These are phyloP conservation scores for Crithidia mellificae DNA, from an alignment of 208 protist species.

Conservation along the genomic window DNA sequence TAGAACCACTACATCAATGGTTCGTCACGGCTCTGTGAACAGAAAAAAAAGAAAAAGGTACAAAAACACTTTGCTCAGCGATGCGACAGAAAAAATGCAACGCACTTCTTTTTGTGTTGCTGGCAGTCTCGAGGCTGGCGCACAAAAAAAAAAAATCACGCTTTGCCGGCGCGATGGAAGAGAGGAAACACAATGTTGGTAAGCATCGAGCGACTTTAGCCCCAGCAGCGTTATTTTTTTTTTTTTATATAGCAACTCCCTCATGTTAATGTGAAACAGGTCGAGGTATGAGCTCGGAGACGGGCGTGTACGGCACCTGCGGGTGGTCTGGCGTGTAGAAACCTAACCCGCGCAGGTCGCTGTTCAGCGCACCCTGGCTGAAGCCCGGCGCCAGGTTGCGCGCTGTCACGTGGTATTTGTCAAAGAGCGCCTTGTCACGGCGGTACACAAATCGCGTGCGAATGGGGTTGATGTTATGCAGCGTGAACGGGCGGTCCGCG, in stretches of 20 bases:
- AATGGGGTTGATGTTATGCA: slow-evolving; percentile 69
- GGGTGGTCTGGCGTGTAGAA: slow-evolving; percentile 88
- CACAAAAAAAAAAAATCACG: no score
- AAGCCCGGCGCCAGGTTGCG: slow-evolving; percentile 83
- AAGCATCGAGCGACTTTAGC: no score
- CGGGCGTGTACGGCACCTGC: slow-evolving; percentile 63
- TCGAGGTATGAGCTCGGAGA: slow-evolving; percentile 7
- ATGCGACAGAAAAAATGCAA: no score
- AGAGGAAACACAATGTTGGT: no score
- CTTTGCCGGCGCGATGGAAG: no score
- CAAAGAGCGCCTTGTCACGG: slow-evolving; percentile 85
- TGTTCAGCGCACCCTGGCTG: slow-evolving; percentile 68
- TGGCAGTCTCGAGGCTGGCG: no score
- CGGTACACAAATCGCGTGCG: slow-evolving; percentile 83
- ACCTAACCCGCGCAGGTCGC: slow-evolving; percentile 80
- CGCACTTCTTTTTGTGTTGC: no score
- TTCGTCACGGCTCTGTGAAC: slow-evolving; percentile 3
- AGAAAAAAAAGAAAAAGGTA: background rate
- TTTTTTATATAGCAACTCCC: background rate
- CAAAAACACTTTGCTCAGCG: no score
- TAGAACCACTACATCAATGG: background rate
- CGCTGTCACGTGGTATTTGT: slow-evolving; percentile 84
- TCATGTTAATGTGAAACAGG: slow-evolving; percentile 1
- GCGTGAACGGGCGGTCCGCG: slow-evolving; percentile 51
- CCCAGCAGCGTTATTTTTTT: no score